Percentiles rank a stretch among this genome's conserved stretches.
These are phyloP conservation scores for Aeminium ludgeri DNA, from an alignment of 495 filamentous ascomycete genomes.

Conservation along the genomic window DNA sequence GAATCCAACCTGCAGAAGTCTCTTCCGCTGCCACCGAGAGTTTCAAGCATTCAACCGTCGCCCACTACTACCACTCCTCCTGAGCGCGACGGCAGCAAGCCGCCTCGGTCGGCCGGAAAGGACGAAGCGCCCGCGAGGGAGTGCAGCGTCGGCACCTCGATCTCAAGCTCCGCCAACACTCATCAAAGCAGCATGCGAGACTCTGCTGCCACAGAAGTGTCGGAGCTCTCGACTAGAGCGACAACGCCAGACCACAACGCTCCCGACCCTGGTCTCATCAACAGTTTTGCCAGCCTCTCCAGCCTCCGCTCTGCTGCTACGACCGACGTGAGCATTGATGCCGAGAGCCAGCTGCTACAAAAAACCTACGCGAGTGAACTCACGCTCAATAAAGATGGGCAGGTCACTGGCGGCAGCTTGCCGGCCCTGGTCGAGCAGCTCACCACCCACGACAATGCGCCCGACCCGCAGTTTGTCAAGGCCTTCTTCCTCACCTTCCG, in stretches of 20 bases:
- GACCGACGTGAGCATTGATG: constrained; percentile 56
- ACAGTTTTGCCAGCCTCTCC: constrained; percentile 25
- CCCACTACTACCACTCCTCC: too few relatives aligned
- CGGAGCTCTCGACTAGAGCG: constrained; percentile 70
- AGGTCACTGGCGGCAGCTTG: constrained; percentile 83
- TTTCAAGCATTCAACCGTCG: too few relatives aligned
- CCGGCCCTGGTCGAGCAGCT: constrained; percentile 83
- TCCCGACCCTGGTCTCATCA: constrained; percentile 18
- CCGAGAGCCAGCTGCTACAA: constrained; percentile 63
- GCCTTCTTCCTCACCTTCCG: constrained; percentile 97
- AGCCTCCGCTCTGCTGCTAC: constrained; percentile 20
- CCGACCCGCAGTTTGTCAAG: constrained; percentile 80
- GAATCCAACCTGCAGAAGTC: not conserved
- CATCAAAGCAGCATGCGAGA: constrained; percentile 58
- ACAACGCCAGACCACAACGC: constrained; percentile 59
- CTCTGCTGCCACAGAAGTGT: constrained; percentile 66
- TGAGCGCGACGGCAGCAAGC: not conserved
- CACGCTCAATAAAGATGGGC: constrained; percentile 82
- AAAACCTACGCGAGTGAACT: constrained; percentile 83
- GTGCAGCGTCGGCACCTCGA: constrained; percentile 32
- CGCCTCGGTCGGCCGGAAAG: not conserved
- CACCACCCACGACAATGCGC: constrained; percentile 83
- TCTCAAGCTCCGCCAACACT: constrained; percentile 51
- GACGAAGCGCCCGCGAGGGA: not conserved
- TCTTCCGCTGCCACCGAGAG: not conserved